Evolutionary conservation across 768 basidiomycete species (phyloP).

Genomic region (Cubamyces sp.): DNA sequence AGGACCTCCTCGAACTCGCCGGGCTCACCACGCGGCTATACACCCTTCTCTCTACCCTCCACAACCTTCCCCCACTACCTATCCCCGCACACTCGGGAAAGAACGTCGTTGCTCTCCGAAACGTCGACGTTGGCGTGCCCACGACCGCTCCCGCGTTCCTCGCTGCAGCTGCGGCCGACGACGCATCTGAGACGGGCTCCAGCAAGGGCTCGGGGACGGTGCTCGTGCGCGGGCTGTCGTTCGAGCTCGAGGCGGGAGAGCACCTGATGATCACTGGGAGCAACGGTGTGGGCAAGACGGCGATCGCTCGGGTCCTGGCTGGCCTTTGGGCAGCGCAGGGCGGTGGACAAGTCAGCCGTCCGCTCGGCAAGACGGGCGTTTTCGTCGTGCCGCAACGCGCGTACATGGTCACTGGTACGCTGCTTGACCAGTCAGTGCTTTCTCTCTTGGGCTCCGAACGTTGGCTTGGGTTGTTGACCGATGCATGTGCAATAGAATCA

Average conservation of each 20-base stretch:
- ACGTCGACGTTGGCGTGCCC: conserved; percentile 74
- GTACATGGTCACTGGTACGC: conserved; percentile 86
- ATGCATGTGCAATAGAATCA: conserved; percentile 50
- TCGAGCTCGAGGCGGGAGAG: conserved; percentile 70
- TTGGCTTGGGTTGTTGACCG: neutral
- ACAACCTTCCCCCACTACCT: conserved; percentile 58
- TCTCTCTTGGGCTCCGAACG: neutral
- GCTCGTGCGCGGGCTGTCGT: conserved; percentile 71
- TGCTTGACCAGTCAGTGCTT: conserved; percentile 75
- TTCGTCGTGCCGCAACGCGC: conserved; percentile 91
- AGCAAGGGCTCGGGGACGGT: conserved; percentile 39
- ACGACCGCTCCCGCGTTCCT: conserved; percentile 21
- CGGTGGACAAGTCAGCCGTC: conserved; percentile 33
- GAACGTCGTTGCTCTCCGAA: conserved; percentile 60
- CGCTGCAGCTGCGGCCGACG: conserved; percentile 5
- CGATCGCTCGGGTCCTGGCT: conserved; percentile 86
- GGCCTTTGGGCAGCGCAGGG: conserved; percentile 81
- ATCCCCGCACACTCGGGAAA: conserved; percentile 46
- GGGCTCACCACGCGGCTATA: conserved; percentile 92
- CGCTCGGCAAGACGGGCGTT: conserved; percentile 55
- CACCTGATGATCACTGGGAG: conserved; percentile 94
- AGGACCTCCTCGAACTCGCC: conserved; percentile 93
- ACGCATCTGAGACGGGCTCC: conserved; percentile 27
- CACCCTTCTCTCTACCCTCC: conserved; percentile 82
- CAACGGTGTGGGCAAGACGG: conserved; percentile 91